Conservation (phyloP, 495 filamentous ascomycete species). For the Neurospora sp. region DNA sequence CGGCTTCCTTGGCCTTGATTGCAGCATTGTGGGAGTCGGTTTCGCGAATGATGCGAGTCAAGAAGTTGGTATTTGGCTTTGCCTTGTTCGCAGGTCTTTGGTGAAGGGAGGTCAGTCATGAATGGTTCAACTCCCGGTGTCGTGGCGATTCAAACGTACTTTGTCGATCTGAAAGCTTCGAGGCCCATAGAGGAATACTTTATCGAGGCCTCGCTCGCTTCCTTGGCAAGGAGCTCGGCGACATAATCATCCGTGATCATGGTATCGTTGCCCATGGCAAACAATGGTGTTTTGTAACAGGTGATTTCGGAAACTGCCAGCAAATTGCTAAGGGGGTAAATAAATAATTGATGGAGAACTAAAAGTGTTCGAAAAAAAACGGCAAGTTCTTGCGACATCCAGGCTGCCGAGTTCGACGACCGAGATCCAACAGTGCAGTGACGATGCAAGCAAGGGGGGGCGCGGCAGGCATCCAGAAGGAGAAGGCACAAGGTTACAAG, state of each 20-base stretch:
- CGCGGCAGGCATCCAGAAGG: background rate
- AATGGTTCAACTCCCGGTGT: background rate
- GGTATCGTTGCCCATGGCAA: constrained; percentile 28
- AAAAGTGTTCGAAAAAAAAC: background rate
- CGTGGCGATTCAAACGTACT: constrained; percentile 38
- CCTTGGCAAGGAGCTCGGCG: constrained; percentile 59
- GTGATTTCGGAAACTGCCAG: background rate
- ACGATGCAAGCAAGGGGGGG: background rate
- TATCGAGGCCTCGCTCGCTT: constrained; percentile 57
- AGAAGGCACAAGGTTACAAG: background rate
- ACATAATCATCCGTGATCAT: constrained; percentile 64
- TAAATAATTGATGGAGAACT: background rate
- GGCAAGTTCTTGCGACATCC: background rate
- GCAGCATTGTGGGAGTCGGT: constrained; percentile 86
- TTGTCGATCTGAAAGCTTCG: constrained; percentile 53
- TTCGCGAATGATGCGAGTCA: constrained; percentile 79
- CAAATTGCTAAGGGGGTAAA: background rate
- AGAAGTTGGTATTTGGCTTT: constrained; percentile 84
- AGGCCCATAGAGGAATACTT: constrained; percentile 67
- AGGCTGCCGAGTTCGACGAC: background rate
- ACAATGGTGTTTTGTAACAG: background rate
- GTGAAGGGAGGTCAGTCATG: constrained; percentile 1
- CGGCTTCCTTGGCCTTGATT: constrained; percentile 70
- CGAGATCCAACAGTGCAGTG: background rate
- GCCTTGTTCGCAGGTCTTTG: constrained; percentile 53